phyloP scores from a whole-genome alignment of 192 early-diverging fungal species.

The Spinellus fusiger region DNA sequence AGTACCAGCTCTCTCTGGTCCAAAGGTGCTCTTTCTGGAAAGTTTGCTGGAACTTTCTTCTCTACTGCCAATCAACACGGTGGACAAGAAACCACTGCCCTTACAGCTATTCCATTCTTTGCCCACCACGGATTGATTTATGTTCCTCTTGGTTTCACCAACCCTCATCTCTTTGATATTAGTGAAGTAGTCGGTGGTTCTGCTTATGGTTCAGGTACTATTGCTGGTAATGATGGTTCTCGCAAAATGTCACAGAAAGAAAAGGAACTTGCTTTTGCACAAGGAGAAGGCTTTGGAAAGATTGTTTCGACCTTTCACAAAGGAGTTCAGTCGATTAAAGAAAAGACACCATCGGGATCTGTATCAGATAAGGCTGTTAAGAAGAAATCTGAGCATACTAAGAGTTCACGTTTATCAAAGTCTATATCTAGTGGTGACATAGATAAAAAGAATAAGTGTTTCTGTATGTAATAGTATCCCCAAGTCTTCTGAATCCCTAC shows the following conservation, averaged over 20 bases:
- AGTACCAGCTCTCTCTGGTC: slow-evolving; percentile 32
- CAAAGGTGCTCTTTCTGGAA: slow-evolving; percentile 54
- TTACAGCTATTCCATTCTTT: slow-evolving; percentile 55
- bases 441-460: too few species aligned
- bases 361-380: too few species aligned
- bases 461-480: too few species aligned
- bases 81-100: slow-evolving; percentile 71
- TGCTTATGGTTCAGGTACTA: slow-evolving; percentile 23
- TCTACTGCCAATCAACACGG: slow-evolving; percentile 70
- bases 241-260: slow-evolving; percentile 60
- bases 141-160: slow-evolving; percentile 60
- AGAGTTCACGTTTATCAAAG: too few species aligned
- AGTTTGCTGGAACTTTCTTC: slow-evolving; percentile 69
- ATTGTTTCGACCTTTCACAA: slow-evolving; percentile 29
- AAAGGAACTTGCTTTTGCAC: slow-evolving; percentile 51
- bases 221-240: slow-evolving; percentile 57
- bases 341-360: too few species aligned
- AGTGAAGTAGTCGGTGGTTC: slow-evolving; percentile 17
- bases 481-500: too few species aligned
- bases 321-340: neutral
- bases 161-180: slow-evolving; percentile 44
- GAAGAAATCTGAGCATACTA: too few species aligned
- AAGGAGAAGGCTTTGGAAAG: slow-evolving; percentile 56
- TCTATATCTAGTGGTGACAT: too few species aligned
- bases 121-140: slow-evolving; percentile 74